A percentile compares a stretch with the other conserved stretches of the same genome.
Evolutionary conservation across 2,329 filamentous ascomycete genomes (phyloP).

Genomic region (Didymella arachidicola): DNA sequence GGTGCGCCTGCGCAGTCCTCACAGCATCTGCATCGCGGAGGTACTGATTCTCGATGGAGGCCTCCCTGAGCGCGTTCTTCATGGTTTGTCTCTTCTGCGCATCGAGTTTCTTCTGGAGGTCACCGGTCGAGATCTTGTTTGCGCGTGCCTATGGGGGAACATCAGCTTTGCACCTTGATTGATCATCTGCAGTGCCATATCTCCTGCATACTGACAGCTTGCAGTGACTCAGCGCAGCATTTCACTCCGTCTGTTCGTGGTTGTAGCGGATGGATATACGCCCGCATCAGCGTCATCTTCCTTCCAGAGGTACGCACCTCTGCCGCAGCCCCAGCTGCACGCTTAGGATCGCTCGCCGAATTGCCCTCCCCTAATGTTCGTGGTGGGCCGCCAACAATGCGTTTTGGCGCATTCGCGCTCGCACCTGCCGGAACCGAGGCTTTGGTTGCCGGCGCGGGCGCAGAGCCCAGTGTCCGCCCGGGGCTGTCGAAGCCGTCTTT

Average conservation of each 20-base stretch:
- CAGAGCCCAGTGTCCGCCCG: constrained; percentile 74
- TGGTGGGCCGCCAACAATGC: constrained; percentile 58
- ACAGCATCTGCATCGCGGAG: constrained; percentile 72
- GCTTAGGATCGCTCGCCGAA: constrained; percentile 66
- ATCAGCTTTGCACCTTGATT: neutral
- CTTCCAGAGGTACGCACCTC: constrained; percentile 67
- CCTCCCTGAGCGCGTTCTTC: constrained; percentile 70
- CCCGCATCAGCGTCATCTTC: constrained; percentile 23
- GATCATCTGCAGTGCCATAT: neutral
- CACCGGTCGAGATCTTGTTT: constrained; percentile 62
- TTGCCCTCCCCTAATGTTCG: constrained; percentile 68
- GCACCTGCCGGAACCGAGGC: constrained; percentile 46
- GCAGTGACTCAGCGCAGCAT: neutral
- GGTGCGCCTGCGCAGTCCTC: neutral
- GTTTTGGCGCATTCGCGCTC: constrained; percentile 37
- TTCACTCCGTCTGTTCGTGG: neutral
- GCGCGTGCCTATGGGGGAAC: constrained; percentile 67
- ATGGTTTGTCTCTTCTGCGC: constrained; percentile 79
- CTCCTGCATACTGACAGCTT: constrained; percentile 6
- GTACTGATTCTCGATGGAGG: constrained; percentile 71
- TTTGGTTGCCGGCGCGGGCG: constrained; percentile 55
- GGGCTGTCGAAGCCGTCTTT: constrained; percentile 70
- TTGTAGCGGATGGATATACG: constrained; percentile 19
- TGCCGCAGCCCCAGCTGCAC: constrained; percentile 80
- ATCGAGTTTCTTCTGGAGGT: constrained; percentile 68